These are phyloP conservation scores for Suillus weaverae DNA, from an alignment of 768 basidiomycete genomes.

Conservation along the genomic window DNA sequence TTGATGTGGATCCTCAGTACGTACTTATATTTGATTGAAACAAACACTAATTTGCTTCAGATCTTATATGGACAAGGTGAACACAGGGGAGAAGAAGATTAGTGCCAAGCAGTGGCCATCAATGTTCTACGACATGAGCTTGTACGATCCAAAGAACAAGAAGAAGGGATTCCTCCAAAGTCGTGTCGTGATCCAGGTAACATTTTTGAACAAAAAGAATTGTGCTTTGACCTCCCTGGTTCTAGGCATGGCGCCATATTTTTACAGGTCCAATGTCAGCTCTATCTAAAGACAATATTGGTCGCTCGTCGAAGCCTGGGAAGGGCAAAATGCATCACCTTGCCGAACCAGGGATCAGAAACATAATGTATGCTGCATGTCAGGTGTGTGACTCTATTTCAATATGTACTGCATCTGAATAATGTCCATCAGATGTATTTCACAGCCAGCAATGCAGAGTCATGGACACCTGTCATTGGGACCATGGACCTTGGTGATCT, in stretches of 20 bases:
- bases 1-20: conserved; percentile 2
- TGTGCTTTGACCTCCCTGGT: background rate
- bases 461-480: background rate
- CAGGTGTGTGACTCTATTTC: background rate
- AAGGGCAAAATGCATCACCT: conserved; percentile 5
- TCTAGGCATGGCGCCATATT: conserved; percentile 5
- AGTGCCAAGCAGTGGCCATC: background rate
- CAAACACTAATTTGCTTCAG: background rate
- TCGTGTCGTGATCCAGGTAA: background rate
- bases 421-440: background rate
- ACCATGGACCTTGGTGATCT: conserved; percentile 3
- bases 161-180: background rate
- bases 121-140: background rate
- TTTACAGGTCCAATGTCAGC: conserved; percentile 4
- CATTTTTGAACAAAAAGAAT: background rate
- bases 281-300: background rate
- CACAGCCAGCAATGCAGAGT: background rate
- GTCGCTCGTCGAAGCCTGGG: background rate
- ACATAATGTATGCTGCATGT: conserved; percentile 5
- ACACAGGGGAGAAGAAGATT: conserved; percentile 1
- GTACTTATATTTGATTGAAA: background rate
- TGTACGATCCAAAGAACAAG: conserved; percentile 4
- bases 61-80: conserved; percentile 5
- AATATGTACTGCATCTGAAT: background rate
- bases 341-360: conserved; percentile 1